Evolutionary conservation across 2,329 filamentous ascomycete genomes (phyloP), one percentile per base, ranked within the genome.

Genomic region (Aureobasidium mangrovei): DNA sequence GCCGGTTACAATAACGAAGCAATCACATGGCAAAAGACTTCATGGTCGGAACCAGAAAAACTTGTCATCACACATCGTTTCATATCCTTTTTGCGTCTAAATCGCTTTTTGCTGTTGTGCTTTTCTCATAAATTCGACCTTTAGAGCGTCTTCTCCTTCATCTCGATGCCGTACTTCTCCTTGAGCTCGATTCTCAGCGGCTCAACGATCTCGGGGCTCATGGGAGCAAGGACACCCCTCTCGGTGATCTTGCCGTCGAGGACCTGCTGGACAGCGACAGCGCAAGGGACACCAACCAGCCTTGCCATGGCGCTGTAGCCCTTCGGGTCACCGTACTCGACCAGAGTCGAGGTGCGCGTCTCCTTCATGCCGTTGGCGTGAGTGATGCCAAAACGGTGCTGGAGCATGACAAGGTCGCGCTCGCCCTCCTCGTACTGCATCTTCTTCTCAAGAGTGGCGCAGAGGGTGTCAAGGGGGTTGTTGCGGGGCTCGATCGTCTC

Each of bases 391-490:
- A 95, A 94, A 74, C 82, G 85, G 76, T 88, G 85, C 74, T 89
- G 86, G 32, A 89, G 78, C 73, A 81, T 78, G 54, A 93, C 86
- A 61, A 94, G 76, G 70, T 95, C 90, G 57, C 90, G 84, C 81
- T 95, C 89, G 58, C 80, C 85, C 63, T 85, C 77, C 65, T 81
- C 85, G 70, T 85, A 95, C 71, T 87, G 81, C 88, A 95, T 94
- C 82, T 94, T 95, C 77, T 87, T 74, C 77, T 95, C 89, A 31
- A 95, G 80, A 3, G 83, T 86, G 32, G 88, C 88, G 74, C 90
- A 95, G 38, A 95, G 82, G n/a, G 87, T 91, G 70, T 95, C 91
- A 27, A 95, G 80, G 3, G 89, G 86, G 75, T 88, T 95, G 53
- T 83, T 85, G 54, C 82, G 77, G 29, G 88, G 84, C 4, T 74